Evolutionary conservation across 2,329 filamentous ascomycete species (phyloP).

Genomic region (Monosporascus cannonballus): DNA sequence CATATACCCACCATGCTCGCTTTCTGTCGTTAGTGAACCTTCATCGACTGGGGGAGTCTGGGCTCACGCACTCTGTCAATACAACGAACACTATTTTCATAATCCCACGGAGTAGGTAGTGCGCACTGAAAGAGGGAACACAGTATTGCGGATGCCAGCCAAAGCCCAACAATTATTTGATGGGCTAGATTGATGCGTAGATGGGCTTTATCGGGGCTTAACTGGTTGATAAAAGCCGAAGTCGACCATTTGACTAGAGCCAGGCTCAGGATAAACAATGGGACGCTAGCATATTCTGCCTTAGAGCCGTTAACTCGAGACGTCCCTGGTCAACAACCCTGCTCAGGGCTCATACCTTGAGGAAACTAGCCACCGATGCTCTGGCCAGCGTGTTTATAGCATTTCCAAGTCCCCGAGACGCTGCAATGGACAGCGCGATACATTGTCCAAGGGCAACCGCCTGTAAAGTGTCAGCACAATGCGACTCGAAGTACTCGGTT

Average conservation of each 20-base stretch:
- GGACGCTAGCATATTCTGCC: constrained; percentile 16
- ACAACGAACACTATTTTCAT: constrained; percentile 9
- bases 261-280: constrained; percentile 12
- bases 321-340: not conserved
- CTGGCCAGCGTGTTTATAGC: constrained; percentile 4
- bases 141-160: constrained; percentile 9
- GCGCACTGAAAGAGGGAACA: constrained; percentile 15
- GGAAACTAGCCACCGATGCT: constrained; percentile 6
- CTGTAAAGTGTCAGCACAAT: constrained; percentile 5
- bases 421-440: constrained; percentile 13
- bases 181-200: constrained; percentile 8
- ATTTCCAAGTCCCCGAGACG: constrained; percentile 14
- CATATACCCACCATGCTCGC: not conserved
- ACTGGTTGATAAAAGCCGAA: constrained; percentile 11
- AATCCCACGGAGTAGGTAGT: constrained; percentile 17
- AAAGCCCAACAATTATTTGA: constrained; percentile 9
- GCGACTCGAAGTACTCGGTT: not conserved
- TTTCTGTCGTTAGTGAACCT: not conserved
- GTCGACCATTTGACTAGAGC: constrained; percentile 19
- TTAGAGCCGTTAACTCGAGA: constrained; percentile 1
- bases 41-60: not conserved
- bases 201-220: constrained; percentile 10
- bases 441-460: constrained; percentile 14
- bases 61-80: constrained; percentile 11
- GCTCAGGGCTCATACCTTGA: constrained; percentile 5